These are phyloP conservation scores for Jamesozyma spencerorum DNA, from an alignment of 805 yeast genomes.

Conservation along the genomic window DNA sequence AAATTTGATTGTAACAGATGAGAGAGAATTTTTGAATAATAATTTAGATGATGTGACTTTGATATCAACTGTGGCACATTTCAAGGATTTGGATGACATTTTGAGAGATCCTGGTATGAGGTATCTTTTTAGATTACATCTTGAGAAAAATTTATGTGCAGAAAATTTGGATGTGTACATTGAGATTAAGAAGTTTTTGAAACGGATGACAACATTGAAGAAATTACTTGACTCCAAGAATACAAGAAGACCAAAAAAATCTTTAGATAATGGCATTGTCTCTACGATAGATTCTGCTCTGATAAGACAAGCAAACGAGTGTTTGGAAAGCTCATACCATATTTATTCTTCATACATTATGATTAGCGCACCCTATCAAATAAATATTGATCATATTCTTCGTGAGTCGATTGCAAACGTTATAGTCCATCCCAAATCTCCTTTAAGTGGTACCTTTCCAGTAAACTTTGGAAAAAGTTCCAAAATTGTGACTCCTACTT, in stretches of 20 bases:
- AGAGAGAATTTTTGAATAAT: slow-evolving; percentile 2
- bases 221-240: slow-evolving; percentile 30
- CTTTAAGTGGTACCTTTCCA: slow-evolving; percentile 9
- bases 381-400: slow-evolving; percentile 55
- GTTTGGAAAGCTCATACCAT: slow-evolving; percentile 52
- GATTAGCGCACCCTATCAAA: slow-evolving; percentile 55
- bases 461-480: not conserved
- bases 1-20: slow-evolving; percentile 12
- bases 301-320: slow-evolving; percentile 40
- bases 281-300: slow-evolving; percentile 33
- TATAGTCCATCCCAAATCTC: slow-evolving; percentile 34
- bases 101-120: slow-evolving; percentile 69
- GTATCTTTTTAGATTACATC: slow-evolving; percentile 55
- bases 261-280: slow-evolving; percentile 20
- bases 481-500: not conserved
- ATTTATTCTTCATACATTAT: slow-evolving; percentile 60
- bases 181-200: slow-evolving; percentile 46
- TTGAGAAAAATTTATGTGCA: slow-evolving; percentile 54
- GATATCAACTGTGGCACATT: not conserved
- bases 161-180: slow-evolving; percentile 71
- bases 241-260: slow-evolving; percentile 6
- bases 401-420: slow-evolving; percentile 36
- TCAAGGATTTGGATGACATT: slow-evolving; percentile 31
- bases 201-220: slow-evolving; percentile 36
- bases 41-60: not conserved